Conservation (phyloP, 306 rosid genomes). For the Gastrolobium villosum region DNA sequence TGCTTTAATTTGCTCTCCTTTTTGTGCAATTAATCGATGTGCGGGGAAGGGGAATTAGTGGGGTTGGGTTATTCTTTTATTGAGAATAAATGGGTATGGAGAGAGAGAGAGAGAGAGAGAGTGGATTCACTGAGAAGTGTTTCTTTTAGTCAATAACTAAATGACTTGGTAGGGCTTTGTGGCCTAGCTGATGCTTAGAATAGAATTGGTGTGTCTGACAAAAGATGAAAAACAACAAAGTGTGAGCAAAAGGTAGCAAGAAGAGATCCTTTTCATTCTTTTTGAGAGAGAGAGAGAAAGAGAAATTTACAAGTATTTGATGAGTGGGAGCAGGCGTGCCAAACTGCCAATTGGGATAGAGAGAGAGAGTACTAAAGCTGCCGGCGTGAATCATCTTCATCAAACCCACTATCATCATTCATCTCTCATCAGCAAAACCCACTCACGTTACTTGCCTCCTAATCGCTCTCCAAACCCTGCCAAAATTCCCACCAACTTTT, state of each 20-base stretch:
- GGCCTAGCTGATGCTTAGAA: constrained; percentile 63
- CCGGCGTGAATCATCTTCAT: constrained; percentile 92
- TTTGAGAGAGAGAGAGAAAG: constrained; percentile 36
- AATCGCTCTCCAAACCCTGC: constrained; percentile 77
- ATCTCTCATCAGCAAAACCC: constrained; percentile 51
- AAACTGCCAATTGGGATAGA: constrained; percentile 66
- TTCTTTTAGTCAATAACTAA: constrained; percentile 25
- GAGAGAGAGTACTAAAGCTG: constrained; percentile 76
- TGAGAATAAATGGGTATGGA: constrained; percentile 18
- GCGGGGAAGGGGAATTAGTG: constrained; percentile 48
- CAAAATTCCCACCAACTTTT: constrained; percentile 60
- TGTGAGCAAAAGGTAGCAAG: constrained; percentile 68
- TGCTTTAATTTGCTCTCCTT: constrained; percentile 42
- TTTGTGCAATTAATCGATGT: constrained; percentile 57
- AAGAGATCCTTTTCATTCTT: constrained; percentile 69
- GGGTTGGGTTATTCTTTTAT: constrained; percentile 51
- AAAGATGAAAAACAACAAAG: constrained; percentile 66
- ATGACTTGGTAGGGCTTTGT: constrained; percentile 40
- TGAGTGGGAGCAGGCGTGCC: constrained; percentile 97
- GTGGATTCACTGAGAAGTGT: constrained; percentile 48
- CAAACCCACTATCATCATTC: constrained; percentile 70
- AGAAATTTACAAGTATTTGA: constrained; percentile 33
- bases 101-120: constrained; percentile 25
- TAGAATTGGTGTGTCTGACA: constrained; percentile 73
- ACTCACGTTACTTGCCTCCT: constrained; percentile 77